These are phyloP conservation scores for Phytopythium delawarense DNA, from an alignment of 352 stramenopile genomes.

Conservation along the genomic window DNA sequence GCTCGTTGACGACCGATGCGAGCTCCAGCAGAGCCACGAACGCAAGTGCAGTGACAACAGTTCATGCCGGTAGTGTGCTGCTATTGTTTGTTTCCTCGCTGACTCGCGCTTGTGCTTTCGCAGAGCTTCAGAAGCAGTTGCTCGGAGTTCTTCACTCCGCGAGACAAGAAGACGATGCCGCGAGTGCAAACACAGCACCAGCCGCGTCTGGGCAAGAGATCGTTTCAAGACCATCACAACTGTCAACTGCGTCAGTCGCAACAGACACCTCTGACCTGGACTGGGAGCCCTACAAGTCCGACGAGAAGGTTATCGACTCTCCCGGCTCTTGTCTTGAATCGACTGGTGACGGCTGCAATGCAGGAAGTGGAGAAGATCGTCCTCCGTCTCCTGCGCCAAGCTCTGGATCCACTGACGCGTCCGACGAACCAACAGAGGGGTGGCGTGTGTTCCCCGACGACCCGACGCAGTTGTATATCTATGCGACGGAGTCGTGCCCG, in stretches of 20 bases:
- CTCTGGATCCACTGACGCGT: neutral
- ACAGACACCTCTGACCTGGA: neutral
- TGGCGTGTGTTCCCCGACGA: slow-evolving; percentile 5
- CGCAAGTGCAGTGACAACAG: slow-evolving; percentile 5
- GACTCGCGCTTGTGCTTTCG: neutral
- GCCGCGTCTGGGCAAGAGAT: too few relatives aligned
- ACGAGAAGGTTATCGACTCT: neutral
- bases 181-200: neutral
- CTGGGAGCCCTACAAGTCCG: neutral
- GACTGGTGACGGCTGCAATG: neutral
- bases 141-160: neutral
- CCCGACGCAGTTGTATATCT: slow-evolving; percentile 5
- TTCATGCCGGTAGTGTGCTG: neutral
- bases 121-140: slow-evolving; percentile 6
- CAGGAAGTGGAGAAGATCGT: neutral
- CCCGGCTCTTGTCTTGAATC: neutral
- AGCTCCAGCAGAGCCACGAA: slow-evolving; percentile 14
- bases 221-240: too few relatives aligned
- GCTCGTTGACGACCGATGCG: slow-evolving; percentile 22
- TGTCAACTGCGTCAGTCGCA: neutral
- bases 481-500: slow-evolving; percentile 3
- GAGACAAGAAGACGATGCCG: neutral
- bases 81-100: neutral
- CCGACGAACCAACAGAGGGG: slow-evolving; percentile 2
- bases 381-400: neutral